phyloP scores from a whole-genome alignment of 139 green algal genomes.

The Closterium sp. region DNA sequence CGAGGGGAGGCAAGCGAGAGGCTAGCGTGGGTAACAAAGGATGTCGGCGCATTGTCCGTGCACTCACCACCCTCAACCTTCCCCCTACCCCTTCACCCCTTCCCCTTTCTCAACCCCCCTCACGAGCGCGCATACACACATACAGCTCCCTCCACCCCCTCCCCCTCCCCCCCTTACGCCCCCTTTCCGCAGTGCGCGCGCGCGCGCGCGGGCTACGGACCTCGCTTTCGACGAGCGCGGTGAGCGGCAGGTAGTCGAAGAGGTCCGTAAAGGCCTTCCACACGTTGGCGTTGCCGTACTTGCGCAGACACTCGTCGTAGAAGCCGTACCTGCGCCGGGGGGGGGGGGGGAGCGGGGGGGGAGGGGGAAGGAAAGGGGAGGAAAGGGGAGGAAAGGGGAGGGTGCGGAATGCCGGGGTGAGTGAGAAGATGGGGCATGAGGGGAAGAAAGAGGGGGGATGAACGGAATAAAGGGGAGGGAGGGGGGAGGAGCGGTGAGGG shows the following conservation, averaged over 20 bases:
- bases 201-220: not conserved
- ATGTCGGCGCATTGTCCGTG: not conserved
- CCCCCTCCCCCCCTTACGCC: too few species aligned
- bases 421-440: not conserved
- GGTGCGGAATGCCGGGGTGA: not conserved
- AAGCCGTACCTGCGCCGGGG: slow-evolving; percentile 71
- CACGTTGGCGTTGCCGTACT: slow-evolving; percentile 90
- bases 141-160: not conserved
- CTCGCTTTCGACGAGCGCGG: slow-evolving; percentile 71
- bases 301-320: slow-evolving; percentile 99
- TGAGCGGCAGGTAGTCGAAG: slow-evolving; percentile 98
- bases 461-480: not conserved
- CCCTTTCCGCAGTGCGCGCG: not conserved
- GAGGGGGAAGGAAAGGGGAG: not conserved
- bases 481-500: not conserved
- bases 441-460: not conserved
- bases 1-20: not conserved
- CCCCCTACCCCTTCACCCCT: too few species aligned
- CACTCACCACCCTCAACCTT: not conserved
- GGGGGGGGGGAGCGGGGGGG: not conserved
- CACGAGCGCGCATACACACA: too few species aligned
- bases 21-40: too few species aligned
- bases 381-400: not conserved
- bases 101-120: too few species aligned
- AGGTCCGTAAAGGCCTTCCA: slow-evolving; percentile 87